These are phyloP conservation scores for Fragaria ananassa DNA, from an alignment of 306 rosid genomes.

Conservation along the genomic window DNA sequence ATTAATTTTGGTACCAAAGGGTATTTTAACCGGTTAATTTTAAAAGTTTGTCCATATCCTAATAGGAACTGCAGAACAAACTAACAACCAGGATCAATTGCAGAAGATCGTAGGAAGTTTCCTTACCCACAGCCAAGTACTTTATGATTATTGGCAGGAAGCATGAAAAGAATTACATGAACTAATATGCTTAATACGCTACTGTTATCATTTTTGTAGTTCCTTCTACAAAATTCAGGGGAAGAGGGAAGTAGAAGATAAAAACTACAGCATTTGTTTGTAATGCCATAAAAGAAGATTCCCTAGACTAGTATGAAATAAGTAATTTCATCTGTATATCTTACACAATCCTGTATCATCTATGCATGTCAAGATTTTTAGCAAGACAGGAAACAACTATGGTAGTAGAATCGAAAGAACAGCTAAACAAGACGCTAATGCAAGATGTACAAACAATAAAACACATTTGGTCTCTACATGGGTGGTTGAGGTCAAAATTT, in stretches of 20 bases:
- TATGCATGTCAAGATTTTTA: neutral
- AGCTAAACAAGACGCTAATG: conserved; percentile 15
- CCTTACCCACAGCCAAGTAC: neutral
- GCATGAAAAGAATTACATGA: neutral
- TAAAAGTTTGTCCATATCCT: neutral
- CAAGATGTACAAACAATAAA: conserved; percentile 26
- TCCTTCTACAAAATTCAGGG: neutral
- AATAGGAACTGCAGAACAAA: neutral
- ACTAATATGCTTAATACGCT: neutral
- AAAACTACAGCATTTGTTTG: neutral
- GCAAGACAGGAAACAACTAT: neutral
- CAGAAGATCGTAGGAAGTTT: neutral
- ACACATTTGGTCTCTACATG: conserved; percentile 21
- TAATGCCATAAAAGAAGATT: neutral
- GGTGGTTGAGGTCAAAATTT: conserved; percentile 34
- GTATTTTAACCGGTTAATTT: neutral
- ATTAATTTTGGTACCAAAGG: neutral
- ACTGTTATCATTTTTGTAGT: neutral
- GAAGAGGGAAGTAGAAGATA: neutral
- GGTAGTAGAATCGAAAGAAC: neutral
- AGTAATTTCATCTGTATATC: neutral
- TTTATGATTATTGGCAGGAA: neutral
- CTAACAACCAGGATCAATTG: neutral
- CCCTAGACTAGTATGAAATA: conserved; percentile 4
- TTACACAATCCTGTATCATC: neutral